phyloP scores from a whole-genome alignment of 2,329 filamentous ascomycete species.

The Fusarium euwallaceae region DNA sequence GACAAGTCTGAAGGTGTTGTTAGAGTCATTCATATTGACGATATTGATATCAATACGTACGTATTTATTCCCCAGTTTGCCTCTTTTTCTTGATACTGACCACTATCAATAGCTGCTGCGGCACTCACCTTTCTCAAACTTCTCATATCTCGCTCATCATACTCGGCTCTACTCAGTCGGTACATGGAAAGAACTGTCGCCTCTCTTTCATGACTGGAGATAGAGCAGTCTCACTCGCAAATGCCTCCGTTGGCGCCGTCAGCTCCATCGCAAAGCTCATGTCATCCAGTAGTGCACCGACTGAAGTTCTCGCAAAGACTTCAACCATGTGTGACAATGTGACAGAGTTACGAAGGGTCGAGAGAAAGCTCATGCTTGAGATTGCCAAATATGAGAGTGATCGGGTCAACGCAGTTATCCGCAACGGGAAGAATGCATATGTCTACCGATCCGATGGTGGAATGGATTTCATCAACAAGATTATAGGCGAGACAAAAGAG shows the following conservation, averaged over 20 bases:
- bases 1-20: constrained; percentile 48
- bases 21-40: constrained; percentile 47
- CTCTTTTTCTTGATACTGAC: too few species aligned
- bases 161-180: constrained; percentile 45
- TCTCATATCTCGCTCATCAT: constrained; percentile 50
- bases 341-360: constrained; percentile 39
- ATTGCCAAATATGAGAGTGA: constrained; percentile 48
- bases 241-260: constrained; percentile 40
- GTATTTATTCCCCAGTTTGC: background rate
- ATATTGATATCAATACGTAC: constrained; percentile 49
- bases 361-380: constrained; percentile 47
- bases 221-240: constrained; percentile 43
- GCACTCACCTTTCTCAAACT: constrained; percentile 49
- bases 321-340: constrained; percentile 28
- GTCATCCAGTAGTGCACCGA: constrained; percentile 41
- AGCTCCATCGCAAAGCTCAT: constrained; percentile 42
- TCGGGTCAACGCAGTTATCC: constrained; percentile 28
- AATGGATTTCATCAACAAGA: constrained; percentile 49
- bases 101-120: constrained; percentile 42
- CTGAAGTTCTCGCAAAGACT: constrained; percentile 37
- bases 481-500: constrained; percentile 44
- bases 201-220: constrained; percentile 49
- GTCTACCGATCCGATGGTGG: constrained; percentile 44
- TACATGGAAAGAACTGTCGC: constrained; percentile 50
- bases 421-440: constrained; percentile 36